phyloP scores from a whole-genome alignment of 257 asterid species.

The Plantago elongata region DNA sequence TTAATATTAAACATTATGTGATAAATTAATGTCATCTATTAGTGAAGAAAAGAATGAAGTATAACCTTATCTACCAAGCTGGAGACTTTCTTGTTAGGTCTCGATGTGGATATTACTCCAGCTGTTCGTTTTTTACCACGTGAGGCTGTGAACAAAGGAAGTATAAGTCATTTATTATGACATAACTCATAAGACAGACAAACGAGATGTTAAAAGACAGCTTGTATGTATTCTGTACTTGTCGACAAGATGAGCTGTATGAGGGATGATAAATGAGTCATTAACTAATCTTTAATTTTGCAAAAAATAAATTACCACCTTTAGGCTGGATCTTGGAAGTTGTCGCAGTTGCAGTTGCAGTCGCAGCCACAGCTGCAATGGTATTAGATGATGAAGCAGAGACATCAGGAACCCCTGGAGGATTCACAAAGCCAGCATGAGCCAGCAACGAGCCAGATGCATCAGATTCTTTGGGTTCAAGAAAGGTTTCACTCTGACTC shows the following conservation, averaged over 20 bases:
- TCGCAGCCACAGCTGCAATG: slow-evolving; percentile 4
- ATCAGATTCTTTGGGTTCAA: slow-evolving; percentile 25
- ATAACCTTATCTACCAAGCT: slow-evolving; percentile 94
- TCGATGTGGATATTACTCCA: slow-evolving; percentile 64
- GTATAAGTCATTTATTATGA: slow-evolving; percentile 16
- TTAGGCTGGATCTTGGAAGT: slow-evolving; percentile 56
- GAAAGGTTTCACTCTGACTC: slow-evolving; percentile 28
- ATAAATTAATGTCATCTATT: slow-evolving; percentile 1
- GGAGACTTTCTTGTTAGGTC: slow-evolving; percentile 90
- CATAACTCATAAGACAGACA: background rate
- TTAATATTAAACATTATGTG: background rate
- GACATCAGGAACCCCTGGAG: background rate
- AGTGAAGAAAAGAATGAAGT: slow-evolving; percentile 7
- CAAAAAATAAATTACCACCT: slow-evolving; percentile 35
- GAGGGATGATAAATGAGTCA: background rate
- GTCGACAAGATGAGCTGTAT: too few species aligned
- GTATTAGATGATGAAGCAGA: slow-evolving; percentile 38
- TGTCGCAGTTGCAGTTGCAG: slow-evolving; percentile 37
- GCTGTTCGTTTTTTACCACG: slow-evolving; percentile 71
- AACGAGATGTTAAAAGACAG: background rate
- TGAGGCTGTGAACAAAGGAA: slow-evolving; percentile 35
- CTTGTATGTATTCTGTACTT: too few species aligned
- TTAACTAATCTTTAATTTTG: background rate
- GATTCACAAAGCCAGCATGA: slow-evolving; percentile 23
- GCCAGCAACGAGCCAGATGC: slow-evolving; percentile 25